Evolutionary conservation across 139 green algal genomes (phyloP).

Genomic region (Chlorella sp.): DNA sequence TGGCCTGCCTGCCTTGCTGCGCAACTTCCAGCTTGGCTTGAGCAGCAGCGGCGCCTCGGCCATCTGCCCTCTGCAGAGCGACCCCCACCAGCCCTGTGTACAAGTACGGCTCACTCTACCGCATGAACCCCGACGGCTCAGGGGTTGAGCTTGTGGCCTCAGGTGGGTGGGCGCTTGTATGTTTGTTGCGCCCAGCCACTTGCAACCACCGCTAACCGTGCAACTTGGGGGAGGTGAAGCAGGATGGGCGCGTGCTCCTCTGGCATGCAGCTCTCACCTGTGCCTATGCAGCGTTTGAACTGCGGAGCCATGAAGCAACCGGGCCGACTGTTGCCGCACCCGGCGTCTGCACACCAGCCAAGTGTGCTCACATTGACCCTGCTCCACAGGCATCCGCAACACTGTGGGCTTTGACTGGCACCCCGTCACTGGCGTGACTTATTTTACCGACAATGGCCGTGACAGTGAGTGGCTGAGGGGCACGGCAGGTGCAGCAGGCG

Average conservation of each 20-base stretch:
- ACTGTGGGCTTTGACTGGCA: constrained; percentile 55
- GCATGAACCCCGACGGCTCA: not conserved
- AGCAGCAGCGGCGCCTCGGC: no score
- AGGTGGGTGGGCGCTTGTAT: not conserved
- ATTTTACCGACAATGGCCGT: constrained; percentile 49
- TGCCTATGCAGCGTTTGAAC: not conserved
- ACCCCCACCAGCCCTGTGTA: not conserved
- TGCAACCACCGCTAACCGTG: no score
- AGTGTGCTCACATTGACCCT: no score
- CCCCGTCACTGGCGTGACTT: constrained; percentile 36
- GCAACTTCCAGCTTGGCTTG: not conserved
- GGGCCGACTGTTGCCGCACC: no score
- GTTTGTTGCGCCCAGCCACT: not conserved
- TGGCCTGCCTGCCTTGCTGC: no score
- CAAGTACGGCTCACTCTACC: not conserved
- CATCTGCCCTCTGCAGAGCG: not conserved
- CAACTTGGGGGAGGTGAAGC: no score
- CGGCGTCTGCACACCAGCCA: no score
- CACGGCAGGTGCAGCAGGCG: no score
- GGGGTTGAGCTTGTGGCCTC: not conserved
- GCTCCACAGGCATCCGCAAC: constrained; percentile 33
- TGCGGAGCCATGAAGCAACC: not conserved
- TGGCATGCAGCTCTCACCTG: no score
- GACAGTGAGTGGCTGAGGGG: constrained; percentile 19
- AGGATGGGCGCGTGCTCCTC: no score